Evolutionary conservation across 345 rosid genomes (phyloP).

Genomic region (Populus ilicifolia): DNA sequence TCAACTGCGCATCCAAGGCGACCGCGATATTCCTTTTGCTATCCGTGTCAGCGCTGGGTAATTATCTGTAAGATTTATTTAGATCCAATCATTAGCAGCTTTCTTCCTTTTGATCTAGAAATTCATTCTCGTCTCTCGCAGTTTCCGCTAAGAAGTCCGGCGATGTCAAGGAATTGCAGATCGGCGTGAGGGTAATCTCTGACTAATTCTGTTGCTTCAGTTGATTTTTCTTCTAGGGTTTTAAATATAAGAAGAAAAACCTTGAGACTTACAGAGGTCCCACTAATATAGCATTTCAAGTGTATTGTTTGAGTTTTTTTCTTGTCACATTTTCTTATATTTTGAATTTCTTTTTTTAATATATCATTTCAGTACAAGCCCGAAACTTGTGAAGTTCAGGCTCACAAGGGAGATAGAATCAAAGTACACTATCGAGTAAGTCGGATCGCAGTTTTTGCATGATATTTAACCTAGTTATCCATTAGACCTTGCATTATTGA

Average conservation of each 20-base stretch:
- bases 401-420: constrained; percentile 87
- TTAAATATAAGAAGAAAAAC: too few relatives aligned
- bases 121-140: constrained; percentile 16
- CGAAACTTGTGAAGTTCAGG: constrained; percentile 64
- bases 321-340: neutral
- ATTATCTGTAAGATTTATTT: neutral
- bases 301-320: neutral
- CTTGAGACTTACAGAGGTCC: too few relatives aligned
- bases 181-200: constrained; percentile 75
- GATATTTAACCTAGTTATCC: neutral
- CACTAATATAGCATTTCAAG: too few relatives aligned
- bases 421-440: constrained; percentile 88
- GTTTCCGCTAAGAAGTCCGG: constrained; percentile 62
- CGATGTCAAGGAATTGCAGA: constrained; percentile 80
- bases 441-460: constrained; percentile 9
- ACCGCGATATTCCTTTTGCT: constrained; percentile 28
- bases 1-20: constrained; percentile 28
- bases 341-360: neutral
- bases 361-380: constrained; percentile 58
- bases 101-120: neutral
- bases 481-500: neutral
- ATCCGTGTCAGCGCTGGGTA: constrained; percentile 33
- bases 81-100: neutral
- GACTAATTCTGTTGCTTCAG: too few relatives aligned
- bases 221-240: too few relatives aligned